Conservation (phyloP, 1,139 yeast species). For the Nadsonia commutata region DNA sequence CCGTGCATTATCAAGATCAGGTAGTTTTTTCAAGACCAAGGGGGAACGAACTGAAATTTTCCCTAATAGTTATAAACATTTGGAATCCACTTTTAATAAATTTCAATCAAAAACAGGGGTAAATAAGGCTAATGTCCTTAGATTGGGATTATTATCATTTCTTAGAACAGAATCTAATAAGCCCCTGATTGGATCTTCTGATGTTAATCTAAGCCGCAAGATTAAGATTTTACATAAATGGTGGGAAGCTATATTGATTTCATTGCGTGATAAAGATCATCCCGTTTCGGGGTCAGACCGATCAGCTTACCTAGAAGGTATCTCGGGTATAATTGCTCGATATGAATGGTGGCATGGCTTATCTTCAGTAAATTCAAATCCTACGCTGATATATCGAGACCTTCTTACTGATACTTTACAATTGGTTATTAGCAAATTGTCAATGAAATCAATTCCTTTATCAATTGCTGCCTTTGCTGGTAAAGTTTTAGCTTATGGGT, state of each 20-base stretch:
- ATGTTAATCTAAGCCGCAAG: slow-evolving; percentile 16
- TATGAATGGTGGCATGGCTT: slow-evolving; percentile 38
- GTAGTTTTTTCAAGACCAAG: no score
- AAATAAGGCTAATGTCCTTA: slow-evolving; percentile 47
- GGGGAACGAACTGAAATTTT: no score
- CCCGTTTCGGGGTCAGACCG: slow-evolving; percentile 37
- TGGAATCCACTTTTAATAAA: slow-evolving; percentile 16
- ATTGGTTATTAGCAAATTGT: slow-evolving; percentile 37
- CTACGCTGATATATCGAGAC: slow-evolving; percentile 12
- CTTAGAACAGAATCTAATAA: slow-evolving; percentile 27
- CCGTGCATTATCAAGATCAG: no score
- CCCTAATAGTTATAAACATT: slow-evolving; percentile 11
- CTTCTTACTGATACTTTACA: slow-evolving; percentile 40
- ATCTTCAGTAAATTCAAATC: slow-evolving; percentile 6
- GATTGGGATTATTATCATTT: slow-evolving; percentile 55
- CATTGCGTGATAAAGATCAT: slow-evolving; percentile 23
- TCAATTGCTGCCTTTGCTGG: slow-evolving; percentile 66
- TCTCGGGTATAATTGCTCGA: slow-evolving; percentile 50
- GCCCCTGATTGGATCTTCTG: slow-evolving; percentile 18
- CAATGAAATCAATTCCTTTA: slow-evolving; percentile 41
- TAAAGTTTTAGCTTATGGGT: slow-evolving; percentile 58
- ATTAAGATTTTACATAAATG: slow-evolving; percentile 36
- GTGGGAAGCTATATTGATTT: slow-evolving; percentile 48
- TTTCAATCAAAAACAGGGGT: slow-evolving; percentile 35
- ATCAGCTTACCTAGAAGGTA: slow-evolving; percentile 58